Conservation (phyloP, 768 basidiomycete genomes). For the Tylopilus vinaceipallidus region DNA sequence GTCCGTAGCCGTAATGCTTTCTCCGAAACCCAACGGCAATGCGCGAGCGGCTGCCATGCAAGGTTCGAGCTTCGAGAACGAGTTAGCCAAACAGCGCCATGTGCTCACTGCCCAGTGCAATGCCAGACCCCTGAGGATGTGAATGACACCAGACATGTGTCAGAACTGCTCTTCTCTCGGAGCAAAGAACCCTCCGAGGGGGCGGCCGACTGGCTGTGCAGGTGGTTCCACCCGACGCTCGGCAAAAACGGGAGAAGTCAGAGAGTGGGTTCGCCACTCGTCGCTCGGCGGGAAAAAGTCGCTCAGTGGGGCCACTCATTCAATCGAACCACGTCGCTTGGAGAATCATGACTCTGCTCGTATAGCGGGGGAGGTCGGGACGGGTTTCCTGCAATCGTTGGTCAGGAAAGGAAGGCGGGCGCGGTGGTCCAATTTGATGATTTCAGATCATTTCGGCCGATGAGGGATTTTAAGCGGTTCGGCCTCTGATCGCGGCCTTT, state of each 20-base stretch:
- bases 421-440: not conserved
- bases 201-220: slow-evolving; percentile 16
- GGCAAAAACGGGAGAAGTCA: slow-evolving; percentile 4
- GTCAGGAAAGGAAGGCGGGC: not conserved
- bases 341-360: not conserved
- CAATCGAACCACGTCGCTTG: not conserved
- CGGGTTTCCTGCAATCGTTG: not conserved
- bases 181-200: slow-evolving; percentile 5
- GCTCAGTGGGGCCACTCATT: too few species aligned
- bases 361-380: slow-evolving; percentile 1
- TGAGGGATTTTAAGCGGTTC: slow-evolving; percentile 2
- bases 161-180: slow-evolving; percentile 4
- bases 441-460: not conserved
- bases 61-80: not conserved
- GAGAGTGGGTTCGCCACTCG: too few species aligned
- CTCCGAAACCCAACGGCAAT: not conserved
- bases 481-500: not conserved
- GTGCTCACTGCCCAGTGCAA: too few species aligned
- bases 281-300: too few species aligned
- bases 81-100: not conserved
- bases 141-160: slow-evolving; percentile 3
- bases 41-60: not conserved
- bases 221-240: slow-evolving; percentile 7
- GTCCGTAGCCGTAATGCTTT: slow-evolving; percentile 4
- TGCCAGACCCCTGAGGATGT: slow-evolving; percentile 16